Conservation (phyloP, 441 rosid species). For the Jatropha multifida region DNA sequence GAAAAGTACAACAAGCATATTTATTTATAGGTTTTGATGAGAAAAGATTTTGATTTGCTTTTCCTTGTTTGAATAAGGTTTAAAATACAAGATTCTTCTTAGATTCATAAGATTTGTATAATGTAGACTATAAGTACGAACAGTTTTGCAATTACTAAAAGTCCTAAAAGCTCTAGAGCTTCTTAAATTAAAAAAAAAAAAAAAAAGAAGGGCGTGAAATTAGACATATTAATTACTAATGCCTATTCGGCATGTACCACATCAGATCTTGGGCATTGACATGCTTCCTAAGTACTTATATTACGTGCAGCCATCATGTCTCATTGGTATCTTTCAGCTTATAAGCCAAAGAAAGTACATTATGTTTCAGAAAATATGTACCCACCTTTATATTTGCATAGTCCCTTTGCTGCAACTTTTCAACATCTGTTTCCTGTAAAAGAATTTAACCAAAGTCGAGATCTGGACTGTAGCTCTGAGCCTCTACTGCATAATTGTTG, state of each 20-base stretch:
- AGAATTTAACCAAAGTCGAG: slow-evolving; percentile 19
- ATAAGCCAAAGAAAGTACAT: too few relatives aligned
- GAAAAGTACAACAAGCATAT: background rate
- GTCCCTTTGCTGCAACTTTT: slow-evolving; percentile 88
- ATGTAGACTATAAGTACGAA: too few relatives aligned
- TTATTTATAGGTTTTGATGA: background rate
- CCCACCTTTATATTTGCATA: slow-evolving; percentile 74
- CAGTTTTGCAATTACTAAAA: too few relatives aligned
- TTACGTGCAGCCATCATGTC: background rate
- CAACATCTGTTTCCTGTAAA: slow-evolving; percentile 87
- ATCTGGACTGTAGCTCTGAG: background rate
- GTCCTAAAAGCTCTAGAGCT: background rate
- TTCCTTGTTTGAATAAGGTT: background rate
- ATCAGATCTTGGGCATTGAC: background rate
- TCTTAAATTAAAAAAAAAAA: background rate
- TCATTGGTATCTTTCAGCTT: background rate
- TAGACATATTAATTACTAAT: background rate
- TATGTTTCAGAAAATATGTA: slow-evolving; percentile 5
- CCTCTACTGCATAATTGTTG: background rate
- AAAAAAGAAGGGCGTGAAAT: background rate
- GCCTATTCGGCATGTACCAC: background rate
- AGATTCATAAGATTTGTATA: background rate
- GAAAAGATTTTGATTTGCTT: background rate
- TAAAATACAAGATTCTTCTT: background rate
- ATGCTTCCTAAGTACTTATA: background rate